Percentiles rank a stretch among this genome's conserved stretches.
These are phyloP conservation scores for Aspergillus niger DNA, from an alignment of 2,329 filamentous ascomycete genomes.

Conservation along the genomic window DNA sequence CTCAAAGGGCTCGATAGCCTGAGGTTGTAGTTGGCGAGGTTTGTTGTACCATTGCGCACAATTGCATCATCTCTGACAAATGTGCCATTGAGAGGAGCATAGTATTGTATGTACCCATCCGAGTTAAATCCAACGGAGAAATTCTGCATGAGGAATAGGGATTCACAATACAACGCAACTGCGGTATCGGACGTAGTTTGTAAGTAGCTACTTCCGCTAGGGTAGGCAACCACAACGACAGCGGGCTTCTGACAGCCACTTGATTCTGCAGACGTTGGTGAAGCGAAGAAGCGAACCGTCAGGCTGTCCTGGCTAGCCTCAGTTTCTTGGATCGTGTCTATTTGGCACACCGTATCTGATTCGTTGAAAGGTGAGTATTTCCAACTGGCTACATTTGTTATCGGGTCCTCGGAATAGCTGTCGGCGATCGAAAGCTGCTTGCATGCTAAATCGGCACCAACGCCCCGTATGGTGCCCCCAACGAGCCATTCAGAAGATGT, in stretches of 20 bases:
- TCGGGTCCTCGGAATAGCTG: slow-evolving; percentile 1
- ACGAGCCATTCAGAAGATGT: slow-evolving; percentile 14
- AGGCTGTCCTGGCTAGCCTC: not conserved
- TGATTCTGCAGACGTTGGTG: not conserved
- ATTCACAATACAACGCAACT: slow-evolving; percentile 16
- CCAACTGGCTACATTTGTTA: slow-evolving; percentile 1
- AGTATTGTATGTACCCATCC: slow-evolving; percentile 15
- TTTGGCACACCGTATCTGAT: not conserved
- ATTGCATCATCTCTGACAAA: slow-evolving; percentile 15
- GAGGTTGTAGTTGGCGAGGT: slow-evolving; percentile 18
- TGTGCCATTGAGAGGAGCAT: slow-evolving; percentile 10
- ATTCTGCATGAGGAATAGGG: slow-evolving; percentile 15
- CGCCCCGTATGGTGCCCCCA: slow-evolving; percentile 8
- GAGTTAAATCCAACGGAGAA: slow-evolving; percentile 18
- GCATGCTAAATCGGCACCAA: slow-evolving; percentile 8
- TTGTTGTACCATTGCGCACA: slow-evolving; percentile 19
- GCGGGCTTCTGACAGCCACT: not conserved
- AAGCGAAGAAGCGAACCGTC: slow-evolving; percentile 12
- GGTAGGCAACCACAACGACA: slow-evolving; percentile 4
- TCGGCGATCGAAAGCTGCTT: slow-evolving; percentile 1
- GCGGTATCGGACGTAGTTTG: slow-evolving; percentile 1
- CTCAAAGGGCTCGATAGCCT: slow-evolving; percentile 6
- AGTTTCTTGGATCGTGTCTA: not conserved
- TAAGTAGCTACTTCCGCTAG: slow-evolving; percentile 4
- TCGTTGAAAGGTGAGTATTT: slow-evolving; percentile 4